phyloP scores from a whole-genome alignment of 106 monocot species.

The Triglochin maritima region DNA sequence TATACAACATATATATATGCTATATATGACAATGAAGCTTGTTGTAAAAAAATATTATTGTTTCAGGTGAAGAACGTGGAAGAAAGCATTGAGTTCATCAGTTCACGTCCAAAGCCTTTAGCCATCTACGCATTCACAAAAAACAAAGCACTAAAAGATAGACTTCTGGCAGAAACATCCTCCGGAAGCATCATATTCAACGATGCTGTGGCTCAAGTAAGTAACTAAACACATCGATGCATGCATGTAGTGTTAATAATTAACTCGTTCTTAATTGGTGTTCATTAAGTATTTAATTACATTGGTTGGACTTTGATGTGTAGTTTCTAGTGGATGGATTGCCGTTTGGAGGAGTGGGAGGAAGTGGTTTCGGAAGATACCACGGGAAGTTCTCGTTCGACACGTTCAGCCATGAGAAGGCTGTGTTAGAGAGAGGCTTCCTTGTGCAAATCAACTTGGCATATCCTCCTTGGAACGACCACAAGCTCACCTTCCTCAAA shows the following conservation, averaged over 20 bases:
- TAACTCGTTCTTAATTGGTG: neutral
- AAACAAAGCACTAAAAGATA: slow-evolving; percentile 32
- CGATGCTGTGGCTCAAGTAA: slow-evolving; percentile 69
- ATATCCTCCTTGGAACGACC: slow-evolving; percentile 20
- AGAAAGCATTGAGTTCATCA: slow-evolving; percentile 55
- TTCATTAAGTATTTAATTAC: neutral
- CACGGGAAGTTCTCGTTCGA: slow-evolving; percentile 34
- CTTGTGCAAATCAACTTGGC: slow-evolving; percentile 10
- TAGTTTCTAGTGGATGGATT: slow-evolving; percentile 21
- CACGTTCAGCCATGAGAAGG: slow-evolving; percentile 31
- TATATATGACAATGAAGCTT: too few species aligned
- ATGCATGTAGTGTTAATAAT: neutral
- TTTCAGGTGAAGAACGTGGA: slow-evolving; percentile 78
- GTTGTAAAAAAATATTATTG: too few species aligned
- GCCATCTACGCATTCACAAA: slow-evolving; percentile 75
- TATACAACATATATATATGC: too few species aligned
- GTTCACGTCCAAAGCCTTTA: slow-evolving; percentile 55
- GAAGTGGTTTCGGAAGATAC: slow-evolving; percentile 25
- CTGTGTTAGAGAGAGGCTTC: slow-evolving; percentile 16
- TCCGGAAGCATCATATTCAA: slow-evolving; percentile 70
- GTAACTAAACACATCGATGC: neutral
- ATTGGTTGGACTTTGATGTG: neutral
- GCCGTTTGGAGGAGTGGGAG: slow-evolving; percentile 24
- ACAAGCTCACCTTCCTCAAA: slow-evolving; percentile 15
- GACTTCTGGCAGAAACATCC: slow-evolving; percentile 58